Evolutionary conservation across 495 filamentous ascomycete genomes (phyloP).

Genomic region (Cenococcum geophilum): DNA sequence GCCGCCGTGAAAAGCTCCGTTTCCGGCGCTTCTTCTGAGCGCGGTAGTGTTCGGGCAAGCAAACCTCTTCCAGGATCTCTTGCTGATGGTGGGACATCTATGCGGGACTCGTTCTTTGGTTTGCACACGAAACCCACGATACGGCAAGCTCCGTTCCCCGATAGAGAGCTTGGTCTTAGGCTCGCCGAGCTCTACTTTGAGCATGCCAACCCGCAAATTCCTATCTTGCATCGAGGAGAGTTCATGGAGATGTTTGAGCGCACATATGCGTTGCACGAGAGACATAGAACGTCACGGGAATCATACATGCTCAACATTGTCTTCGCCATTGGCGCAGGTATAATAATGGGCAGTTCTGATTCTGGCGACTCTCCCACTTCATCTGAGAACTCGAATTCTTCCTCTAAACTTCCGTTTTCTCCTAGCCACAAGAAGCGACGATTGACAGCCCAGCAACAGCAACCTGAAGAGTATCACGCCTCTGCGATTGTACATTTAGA

Average conservation of each 20-base stretch:
- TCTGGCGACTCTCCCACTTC: constrained; percentile 34
- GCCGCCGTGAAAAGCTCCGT: constrained; percentile 88
- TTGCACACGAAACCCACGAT: constrained; percentile 84
- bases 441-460: constrained; percentile 60
- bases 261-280: constrained; percentile 64
- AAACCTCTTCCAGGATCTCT: constrained; percentile 22
- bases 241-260: constrained; percentile 79
- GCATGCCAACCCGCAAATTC: constrained; percentile 92
- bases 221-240: constrained; percentile 78
- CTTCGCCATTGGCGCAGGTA: constrained; percentile 92
- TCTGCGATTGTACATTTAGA: constrained; percentile 88
- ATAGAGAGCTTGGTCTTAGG: constrained; percentile 60
- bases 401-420: constrained; percentile 28
- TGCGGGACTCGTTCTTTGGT: constrained; percentile 94
- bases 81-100: constrained; percentile 49
- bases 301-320: constrained; percentile 93
- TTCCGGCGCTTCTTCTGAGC: constrained; percentile 49
- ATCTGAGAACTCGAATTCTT: constrained; percentile 19
- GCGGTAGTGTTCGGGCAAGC: constrained; percentile 41
- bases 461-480: constrained; percentile 93
- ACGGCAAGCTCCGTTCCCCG: constrained; percentile 77
- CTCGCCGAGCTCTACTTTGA: constrained; percentile 86
- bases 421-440: constrained; percentile 47
- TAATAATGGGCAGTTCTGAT: constrained; percentile 66
- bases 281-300: constrained; percentile 69